phyloP scores from a whole-genome alignment of 495 filamentous ascomycete species.

The Penicillium pulvis region DNA sequence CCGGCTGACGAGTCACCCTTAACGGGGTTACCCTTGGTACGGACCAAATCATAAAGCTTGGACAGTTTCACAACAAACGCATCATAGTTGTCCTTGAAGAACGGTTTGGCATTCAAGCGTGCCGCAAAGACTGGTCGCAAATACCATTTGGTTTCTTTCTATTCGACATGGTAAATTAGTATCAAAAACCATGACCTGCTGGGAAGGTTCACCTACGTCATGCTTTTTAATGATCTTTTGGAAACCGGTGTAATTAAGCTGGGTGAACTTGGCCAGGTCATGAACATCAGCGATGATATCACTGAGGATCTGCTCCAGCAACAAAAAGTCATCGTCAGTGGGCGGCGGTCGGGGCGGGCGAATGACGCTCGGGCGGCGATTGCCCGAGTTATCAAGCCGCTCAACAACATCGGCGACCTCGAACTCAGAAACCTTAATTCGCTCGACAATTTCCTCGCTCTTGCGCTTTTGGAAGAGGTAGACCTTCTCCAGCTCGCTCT shows the following conservation, averaged over 20 bases:
- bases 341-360: constrained; percentile 35
- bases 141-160: constrained; percentile 96
- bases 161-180: neutral
- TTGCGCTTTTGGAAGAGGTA: constrained; percentile 96
- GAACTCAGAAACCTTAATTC: constrained; percentile 81
- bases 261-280: constrained; percentile 96
- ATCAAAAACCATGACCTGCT: neutral
- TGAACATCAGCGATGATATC: constrained; percentile 99
- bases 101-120: constrained; percentile 90
- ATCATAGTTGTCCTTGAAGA: constrained; percentile 99
- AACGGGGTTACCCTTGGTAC: constrained; percentile 88
- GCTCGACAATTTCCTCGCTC: constrained; percentile 86
- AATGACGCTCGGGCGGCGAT: constrained; percentile 26
- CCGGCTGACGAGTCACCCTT: constrained; percentile 91
- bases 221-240: constrained; percentile 99
- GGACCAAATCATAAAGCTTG: constrained; percentile 90
- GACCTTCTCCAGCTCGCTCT: constrained; percentile 93
- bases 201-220: constrained; percentile 62
- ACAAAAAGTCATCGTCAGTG: constrained; percentile 88
- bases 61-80: constrained; percentile 94
- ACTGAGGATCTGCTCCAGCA: constrained; percentile 91
- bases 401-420: constrained; percentile 87
- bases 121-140: constrained; percentile 92
- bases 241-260: constrained; percentile 98
- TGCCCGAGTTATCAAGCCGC: constrained; percentile 54